Conservation (phyloP, 2,329 filamentous ascomycete species). For the Aureobasidium sp. region DNA sequence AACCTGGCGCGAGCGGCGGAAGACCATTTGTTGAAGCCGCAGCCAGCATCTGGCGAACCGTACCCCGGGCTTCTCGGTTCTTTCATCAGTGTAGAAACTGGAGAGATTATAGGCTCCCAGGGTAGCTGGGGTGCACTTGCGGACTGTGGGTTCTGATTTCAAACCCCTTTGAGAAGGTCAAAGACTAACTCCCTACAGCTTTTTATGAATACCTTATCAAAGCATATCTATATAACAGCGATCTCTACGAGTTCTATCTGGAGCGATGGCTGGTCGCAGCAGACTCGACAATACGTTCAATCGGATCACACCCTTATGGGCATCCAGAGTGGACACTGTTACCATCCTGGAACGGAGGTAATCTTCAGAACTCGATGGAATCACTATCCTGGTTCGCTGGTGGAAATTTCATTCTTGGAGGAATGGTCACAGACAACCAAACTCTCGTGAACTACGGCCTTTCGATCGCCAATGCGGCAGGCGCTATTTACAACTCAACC, state of each 20-base stretch:
- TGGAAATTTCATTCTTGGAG: slow-evolving; percentile 30
- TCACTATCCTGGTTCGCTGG: slow-evolving; percentile 28
- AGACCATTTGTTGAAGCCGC: slow-evolving; percentile 20
- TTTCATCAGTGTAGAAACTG: slow-evolving; percentile 23
- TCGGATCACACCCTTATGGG: slow-evolving; percentile 26
- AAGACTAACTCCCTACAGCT: slow-evolving; percentile 17
- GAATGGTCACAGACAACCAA: slow-evolving; percentile 23
- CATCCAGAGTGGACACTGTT: slow-evolving; percentile 28
- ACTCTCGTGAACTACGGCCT: slow-evolving; percentile 27
- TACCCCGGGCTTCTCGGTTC: slow-evolving; percentile 28
- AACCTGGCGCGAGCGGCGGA: slow-evolving; percentile 21
- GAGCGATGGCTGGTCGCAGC: slow-evolving; percentile 26
- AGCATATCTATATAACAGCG: slow-evolving; percentile 28
- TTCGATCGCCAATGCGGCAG: slow-evolving; percentile 24
- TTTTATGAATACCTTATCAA: slow-evolving; percentile 32
- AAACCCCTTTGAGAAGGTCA: not conserved
- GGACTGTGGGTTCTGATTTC: slow-evolving; percentile 20
- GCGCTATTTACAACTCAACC: slow-evolving; percentile 21
- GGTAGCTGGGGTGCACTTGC: slow-evolving; percentile 29
- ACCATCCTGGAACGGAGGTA: slow-evolving; percentile 22
- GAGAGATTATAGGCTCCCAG: slow-evolving; percentile 23
- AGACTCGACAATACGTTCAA: slow-evolving; percentile 27
- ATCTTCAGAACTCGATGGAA: slow-evolving; percentile 22
- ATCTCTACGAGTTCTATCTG: slow-evolving; percentile 23
- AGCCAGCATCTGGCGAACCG: slow-evolving; percentile 20